Base-by-base conservation (phyloP, 129 eudicot genomes). In the Ambrosia trifida region DNA sequence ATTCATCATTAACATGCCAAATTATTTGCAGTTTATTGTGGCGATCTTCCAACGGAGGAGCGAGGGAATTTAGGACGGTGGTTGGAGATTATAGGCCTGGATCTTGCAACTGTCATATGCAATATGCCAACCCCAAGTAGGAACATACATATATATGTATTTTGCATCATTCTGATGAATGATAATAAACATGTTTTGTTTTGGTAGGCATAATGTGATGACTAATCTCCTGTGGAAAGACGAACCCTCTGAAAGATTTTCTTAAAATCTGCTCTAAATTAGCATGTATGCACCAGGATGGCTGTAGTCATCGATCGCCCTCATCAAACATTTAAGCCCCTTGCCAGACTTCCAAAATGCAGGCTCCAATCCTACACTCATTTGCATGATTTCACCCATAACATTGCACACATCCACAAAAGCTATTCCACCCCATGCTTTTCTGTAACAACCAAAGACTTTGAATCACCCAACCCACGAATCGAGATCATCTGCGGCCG, bases 391-490 rank as follows among this genome's bases (percentile, higher is more conserved):
- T 68, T 76, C 64, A 50, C 85, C 13, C 84, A 75, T 30, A 85
- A 87, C 65, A 32, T 81, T 4, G 78, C 79, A 31, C 84, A 82
- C 49, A 75, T 90, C 72, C 99, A 95, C 66, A 81, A 82, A 75
- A 90, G 97, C 81, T 84, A 80, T 62, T 95, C 99, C 71, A 95
- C 99, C 32, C 99, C 99, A 47, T 95, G 99, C 60, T 84, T 95
- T 45, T 87, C 97, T 33, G 70, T 72, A 47, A 71, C 86, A 57
- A 73, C 83, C 1, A 66, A 40, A 51, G 88, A 85, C 11, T 62
- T 72, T 3, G 88, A 87, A 47, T 49, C 79, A 43, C 72, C 80
- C n/a, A 84, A 74, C 28, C 89, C 91, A 8, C 75, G 89, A 43
- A 76, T 95, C n/a, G 88, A 95, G 50, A 88, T 95, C 66, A 74